These are phyloP conservation scores for Linum usitatissimum DNA, from an alignment of 345 rosid genomes.

Conservation along the genomic window DNA sequence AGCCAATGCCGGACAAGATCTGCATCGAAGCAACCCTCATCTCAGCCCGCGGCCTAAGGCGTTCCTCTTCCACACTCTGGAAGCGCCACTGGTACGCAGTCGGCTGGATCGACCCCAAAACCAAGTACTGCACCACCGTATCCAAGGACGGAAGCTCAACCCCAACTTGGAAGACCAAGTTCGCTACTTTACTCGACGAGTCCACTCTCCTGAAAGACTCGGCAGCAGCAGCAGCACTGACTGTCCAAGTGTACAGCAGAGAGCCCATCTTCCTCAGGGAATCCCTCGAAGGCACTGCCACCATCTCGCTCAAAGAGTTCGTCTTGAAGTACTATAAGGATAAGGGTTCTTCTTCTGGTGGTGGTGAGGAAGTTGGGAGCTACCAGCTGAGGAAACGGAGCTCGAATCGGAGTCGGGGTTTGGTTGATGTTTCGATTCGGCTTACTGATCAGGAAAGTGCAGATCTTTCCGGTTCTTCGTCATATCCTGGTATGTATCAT, in stretches of 20 bases:
- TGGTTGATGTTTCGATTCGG: slow-evolving; percentile 63
- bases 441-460: slow-evolving; percentile 21
- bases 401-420: slow-evolving; percentile 61
- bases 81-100: slow-evolving; percentile 92
- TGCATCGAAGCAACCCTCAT: slow-evolving; percentile 58
- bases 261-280: slow-evolving; percentile 82
- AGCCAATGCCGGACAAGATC: slow-evolving; percentile 36
- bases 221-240: slow-evolving; percentile 21
- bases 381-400: slow-evolving; percentile 64
- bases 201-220: slow-evolving; percentile 32
- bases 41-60: slow-evolving; percentile 67
- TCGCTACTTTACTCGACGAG: slow-evolving; percentile 44
- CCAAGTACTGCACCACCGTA: slow-evolving; percentile 77
- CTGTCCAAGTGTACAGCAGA: slow-evolving; percentile 71
- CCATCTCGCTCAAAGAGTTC: slow-evolving; percentile 58
- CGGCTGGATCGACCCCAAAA: slow-evolving; percentile 77
- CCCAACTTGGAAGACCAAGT: slow-evolving; percentile 78
- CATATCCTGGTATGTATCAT: slow-evolving; percentile 28
- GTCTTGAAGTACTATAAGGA: slow-evolving; percentile 32
- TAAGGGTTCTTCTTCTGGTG: slow-evolving; percentile 24
- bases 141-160: slow-evolving; percentile 41
- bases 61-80: slow-evolving; percentile 52
- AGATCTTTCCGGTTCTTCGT: slow-evolving; percentile 32
- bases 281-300: slow-evolving; percentile 63
- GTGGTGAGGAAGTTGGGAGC: slow-evolving; percentile 53